Evolutionary conservation across 148 eudicot species (phyloP).

Genomic region (Drosera capensis): DNA sequence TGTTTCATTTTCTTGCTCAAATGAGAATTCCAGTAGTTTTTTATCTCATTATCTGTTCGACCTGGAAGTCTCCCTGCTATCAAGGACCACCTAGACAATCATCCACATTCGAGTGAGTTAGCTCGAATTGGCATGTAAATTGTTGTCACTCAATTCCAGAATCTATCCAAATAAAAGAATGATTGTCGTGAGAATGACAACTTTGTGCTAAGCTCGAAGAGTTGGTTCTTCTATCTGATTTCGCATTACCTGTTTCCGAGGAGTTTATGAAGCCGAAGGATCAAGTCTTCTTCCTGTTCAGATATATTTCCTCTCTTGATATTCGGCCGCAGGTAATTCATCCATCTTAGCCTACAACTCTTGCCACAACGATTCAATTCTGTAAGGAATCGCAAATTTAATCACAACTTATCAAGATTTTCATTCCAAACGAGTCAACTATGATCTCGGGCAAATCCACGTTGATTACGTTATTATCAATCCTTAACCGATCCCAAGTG

Average conservation of each 20-base stretch:
- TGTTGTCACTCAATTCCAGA: too few species aligned
- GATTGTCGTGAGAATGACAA: too few species aligned
- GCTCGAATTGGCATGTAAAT: too few species aligned
- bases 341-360: constrained; percentile 49
- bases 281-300: constrained; percentile 45
- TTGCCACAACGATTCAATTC: constrained; percentile 34
- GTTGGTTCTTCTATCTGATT: too few species aligned
- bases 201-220: too few species aligned
- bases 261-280: constrained; percentile 39
- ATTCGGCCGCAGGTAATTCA: constrained; percentile 43
- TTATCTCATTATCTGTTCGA: constrained; percentile 31
- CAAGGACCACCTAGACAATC: constrained; percentile 15
- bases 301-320: constrained; percentile 45
- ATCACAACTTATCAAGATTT: not conserved
- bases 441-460: not conserved
- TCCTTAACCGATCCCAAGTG: too few species aligned
- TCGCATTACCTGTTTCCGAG: constrained; percentile 39
- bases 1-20: constrained; percentile 18
- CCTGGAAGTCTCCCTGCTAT: constrained; percentile 30
- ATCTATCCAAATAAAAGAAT: too few species aligned
- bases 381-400: not conserved
- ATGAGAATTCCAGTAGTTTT: constrained; percentile 36
- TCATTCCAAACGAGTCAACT: not conserved
- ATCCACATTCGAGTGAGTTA: too few species aligned
- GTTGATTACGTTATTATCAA: too few species aligned